Conservation (phyloP, 441 rosid genomes). For the Populus hybrid region DNA sequence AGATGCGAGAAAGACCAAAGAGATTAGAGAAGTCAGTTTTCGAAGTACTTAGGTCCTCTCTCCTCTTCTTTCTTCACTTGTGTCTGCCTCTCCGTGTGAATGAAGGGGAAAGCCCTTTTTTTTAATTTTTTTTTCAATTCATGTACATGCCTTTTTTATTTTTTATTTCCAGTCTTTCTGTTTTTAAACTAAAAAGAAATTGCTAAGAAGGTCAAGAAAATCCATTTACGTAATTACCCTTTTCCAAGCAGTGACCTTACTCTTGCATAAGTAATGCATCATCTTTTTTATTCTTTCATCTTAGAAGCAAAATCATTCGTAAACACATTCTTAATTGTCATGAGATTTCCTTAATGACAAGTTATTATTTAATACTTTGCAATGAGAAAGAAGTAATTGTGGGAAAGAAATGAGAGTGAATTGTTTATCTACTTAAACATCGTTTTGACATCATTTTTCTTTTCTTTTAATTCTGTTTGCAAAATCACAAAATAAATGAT, state of each 20-base stretch:
- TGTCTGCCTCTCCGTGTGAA: background rate
- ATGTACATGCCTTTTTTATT: too few relatives aligned
- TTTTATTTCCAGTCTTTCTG: background rate
- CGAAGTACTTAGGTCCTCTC: background rate
- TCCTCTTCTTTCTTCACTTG: background rate
- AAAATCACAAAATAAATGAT: background rate
- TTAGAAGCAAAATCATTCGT: background rate
- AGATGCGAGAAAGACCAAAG: background rate
- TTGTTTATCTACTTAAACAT: background rate
- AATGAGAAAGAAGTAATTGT: background rate
- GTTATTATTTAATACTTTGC: background rate
- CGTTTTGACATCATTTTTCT: background rate
- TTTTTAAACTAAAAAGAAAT: background rate
- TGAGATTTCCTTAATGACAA: background rate
- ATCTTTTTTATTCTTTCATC: background rate
- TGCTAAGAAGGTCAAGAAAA: background rate
- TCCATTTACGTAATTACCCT: background rate
- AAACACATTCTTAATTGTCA: background rate
- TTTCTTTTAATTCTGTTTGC: background rate
- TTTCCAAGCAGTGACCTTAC: background rate
- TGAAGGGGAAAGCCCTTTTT: background rate
- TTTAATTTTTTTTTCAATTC: too few relatives aligned
- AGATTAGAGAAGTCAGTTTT: slow-evolving; percentile 10
- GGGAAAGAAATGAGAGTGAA: background rate
- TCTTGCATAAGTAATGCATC: background rate